Conservation (phyloP, 257 asterid genomes). For the Catharanthus roseus region DNA sequence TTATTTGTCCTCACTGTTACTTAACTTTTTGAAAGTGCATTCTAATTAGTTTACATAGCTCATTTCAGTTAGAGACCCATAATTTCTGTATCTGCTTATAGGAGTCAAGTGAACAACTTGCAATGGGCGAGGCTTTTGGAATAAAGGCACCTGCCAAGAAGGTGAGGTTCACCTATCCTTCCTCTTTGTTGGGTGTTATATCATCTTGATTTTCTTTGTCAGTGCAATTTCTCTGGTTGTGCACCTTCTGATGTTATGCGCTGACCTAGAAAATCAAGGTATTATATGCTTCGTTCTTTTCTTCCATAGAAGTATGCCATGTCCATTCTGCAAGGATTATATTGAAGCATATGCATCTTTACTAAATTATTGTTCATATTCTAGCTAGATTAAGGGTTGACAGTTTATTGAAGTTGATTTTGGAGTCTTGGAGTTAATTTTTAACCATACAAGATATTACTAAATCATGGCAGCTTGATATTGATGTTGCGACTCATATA, state of each 20-base stretch:
- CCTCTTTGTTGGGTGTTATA: neutral
- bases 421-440: neutral
- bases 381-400: neutral
- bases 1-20: neutral
- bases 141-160: slow-evolving; percentile 66
- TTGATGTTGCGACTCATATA: slow-evolving; percentile 76
- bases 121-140: slow-evolving; percentile 96
- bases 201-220: neutral
- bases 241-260: neutral
- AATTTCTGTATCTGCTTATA: slow-evolving; percentile 21
- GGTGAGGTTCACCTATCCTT: slow-evolving; percentile 36
- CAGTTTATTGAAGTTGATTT: neutral
- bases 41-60: neutral
- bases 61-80: slow-evolving; percentile 2
- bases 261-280: neutral
- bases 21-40: slow-evolving; percentile 1
- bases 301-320: neutral
- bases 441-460: neutral
- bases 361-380: neutral
- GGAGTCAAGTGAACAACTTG: slow-evolving; percentile 94
- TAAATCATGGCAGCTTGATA: slow-evolving; percentile 51
- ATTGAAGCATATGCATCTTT: neutral
- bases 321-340: too few relatives aligned
- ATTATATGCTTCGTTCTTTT: too few relatives aligned
- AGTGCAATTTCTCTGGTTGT: neutral